Evolutionary conservation across 768 basidiomycete genomes (phyloP).

Genomic region (Mycena sanguinolenta): DNA sequence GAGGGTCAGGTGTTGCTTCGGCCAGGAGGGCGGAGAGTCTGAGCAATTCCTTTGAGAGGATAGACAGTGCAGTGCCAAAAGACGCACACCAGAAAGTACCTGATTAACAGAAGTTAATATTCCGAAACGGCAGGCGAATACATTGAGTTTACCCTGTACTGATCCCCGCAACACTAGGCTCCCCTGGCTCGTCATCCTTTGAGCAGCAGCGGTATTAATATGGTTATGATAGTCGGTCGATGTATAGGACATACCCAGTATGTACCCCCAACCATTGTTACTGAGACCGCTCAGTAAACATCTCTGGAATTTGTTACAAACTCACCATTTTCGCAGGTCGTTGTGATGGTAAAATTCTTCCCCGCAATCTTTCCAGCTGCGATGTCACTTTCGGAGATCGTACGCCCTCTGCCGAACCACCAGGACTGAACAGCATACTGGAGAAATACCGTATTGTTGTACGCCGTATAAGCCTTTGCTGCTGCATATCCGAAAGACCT

Average conservation of each 20-base stretch:
- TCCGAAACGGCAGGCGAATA: background rate
- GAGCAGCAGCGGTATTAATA: background rate
- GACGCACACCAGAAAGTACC: constrained; percentile 3
- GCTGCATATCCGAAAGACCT: constrained; percentile 10
- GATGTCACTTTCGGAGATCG: background rate
- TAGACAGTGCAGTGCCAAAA: no score
- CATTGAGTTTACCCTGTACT: background rate
- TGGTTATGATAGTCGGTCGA: no score
- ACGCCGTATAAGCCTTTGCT: background rate
- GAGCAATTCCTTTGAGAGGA: no score
- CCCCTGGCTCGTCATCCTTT: background rate
- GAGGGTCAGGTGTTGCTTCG: background rate
- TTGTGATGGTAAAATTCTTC: background rate
- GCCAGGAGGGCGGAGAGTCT: background rate
- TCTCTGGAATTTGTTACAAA: background rate
- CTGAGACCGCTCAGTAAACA: background rate
- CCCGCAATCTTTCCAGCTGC: background rate
- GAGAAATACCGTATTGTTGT: background rate
- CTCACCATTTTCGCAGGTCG: background rate
- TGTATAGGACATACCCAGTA: background rate
- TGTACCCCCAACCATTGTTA: constrained; percentile 7
- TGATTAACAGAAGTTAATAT: background rate
- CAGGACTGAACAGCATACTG: background rate
- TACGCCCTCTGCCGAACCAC: background rate
- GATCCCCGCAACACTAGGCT: background rate